Evolutionary conservation across 768 basidiomycete species (phyloP), one percentile per base, ranked within the genome.

Genomic region (Leccinum ochraceum): DNA sequence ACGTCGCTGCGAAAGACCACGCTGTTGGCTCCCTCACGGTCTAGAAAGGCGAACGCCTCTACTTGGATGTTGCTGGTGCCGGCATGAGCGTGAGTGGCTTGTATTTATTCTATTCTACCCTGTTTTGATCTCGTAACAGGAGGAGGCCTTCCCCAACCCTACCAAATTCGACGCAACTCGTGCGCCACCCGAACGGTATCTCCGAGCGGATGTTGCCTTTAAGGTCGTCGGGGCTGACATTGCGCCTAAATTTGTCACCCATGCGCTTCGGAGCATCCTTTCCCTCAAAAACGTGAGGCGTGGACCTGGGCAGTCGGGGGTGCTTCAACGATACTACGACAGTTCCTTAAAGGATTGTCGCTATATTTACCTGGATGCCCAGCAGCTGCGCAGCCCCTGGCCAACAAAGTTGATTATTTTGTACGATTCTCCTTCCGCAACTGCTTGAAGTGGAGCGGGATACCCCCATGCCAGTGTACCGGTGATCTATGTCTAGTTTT

Each of bases 221-320:
- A 76, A 75, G 77, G 81, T 64, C 22, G 67, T 84, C 0, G 82
- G 89, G 14, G 78, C 82, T 55, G 77, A 81, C 4, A 72, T 89
- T 60, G 81, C 84, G 1, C 71, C 83, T 28, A 87, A 85, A 76
- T 80, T 86, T 57, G 75, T 89, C 63, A 76, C 78, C 24, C 81
- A 87, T 65, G 82, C 85, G 16, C 74, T 93, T n/a, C 84, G 85
- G 20, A 86, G 82, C 4, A 75, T 93, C 24, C 86, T 86, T 61
- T 79, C 79, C 37, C 78, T 83, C 48, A 75, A 80, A 26, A 85
- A 85, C 54, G 63, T 93, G 50, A 78, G 81, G 37, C 86, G 89
- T 52, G 89, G 85, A 4, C 89, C 88, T 1, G 87, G 86, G 1
- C 78, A 81, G 52, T 90, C 88, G 6, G 92, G 92, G 1, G 64